Conservation (phyloP, 306 rosid genomes). For the Castanospermum australe region DNA sequence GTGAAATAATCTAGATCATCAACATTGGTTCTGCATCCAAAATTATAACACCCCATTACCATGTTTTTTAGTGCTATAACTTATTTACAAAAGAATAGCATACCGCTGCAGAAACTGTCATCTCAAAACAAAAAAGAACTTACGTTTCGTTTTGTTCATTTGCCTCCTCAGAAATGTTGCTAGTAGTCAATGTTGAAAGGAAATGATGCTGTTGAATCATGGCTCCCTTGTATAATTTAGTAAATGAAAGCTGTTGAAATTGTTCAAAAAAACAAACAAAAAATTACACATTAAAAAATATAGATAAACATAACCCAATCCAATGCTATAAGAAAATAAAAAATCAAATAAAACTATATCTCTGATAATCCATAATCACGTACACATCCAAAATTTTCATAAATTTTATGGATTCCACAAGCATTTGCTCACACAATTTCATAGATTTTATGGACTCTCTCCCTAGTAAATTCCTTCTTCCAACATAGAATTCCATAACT, state of each 20-base stretch:
- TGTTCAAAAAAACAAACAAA: not conserved
- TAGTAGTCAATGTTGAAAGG: slow-evolving; percentile 33
- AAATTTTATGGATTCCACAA: not conserved
- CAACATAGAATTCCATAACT: not conserved
- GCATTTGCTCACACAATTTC: not conserved
- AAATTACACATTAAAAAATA: not conserved
- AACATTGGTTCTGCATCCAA: not conserved
- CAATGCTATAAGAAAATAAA: not conserved
- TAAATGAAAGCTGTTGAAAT: slow-evolving; percentile 21
- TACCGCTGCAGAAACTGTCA: not conserved
- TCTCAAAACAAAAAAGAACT: slow-evolving; percentile 34
- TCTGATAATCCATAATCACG: not conserved
- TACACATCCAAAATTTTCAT: not conserved
- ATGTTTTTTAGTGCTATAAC: not conserved
- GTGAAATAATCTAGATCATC: not conserved
- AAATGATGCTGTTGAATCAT: slow-evolving; percentile 24
- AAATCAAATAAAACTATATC: not conserved
- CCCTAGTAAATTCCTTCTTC: not conserved
- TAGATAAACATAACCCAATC: not conserved
- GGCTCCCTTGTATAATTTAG: slow-evolving; percentile 29
- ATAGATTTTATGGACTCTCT: too few relatives aligned
- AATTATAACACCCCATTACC: not conserved
- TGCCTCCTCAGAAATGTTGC: slow-evolving; percentile 32
- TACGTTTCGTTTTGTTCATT: slow-evolving; percentile 36
- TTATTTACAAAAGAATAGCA: not conserved